phyloP scores from a whole-genome alignment of 306 rosid species.

The Pyrus betulifolia region DNA sequence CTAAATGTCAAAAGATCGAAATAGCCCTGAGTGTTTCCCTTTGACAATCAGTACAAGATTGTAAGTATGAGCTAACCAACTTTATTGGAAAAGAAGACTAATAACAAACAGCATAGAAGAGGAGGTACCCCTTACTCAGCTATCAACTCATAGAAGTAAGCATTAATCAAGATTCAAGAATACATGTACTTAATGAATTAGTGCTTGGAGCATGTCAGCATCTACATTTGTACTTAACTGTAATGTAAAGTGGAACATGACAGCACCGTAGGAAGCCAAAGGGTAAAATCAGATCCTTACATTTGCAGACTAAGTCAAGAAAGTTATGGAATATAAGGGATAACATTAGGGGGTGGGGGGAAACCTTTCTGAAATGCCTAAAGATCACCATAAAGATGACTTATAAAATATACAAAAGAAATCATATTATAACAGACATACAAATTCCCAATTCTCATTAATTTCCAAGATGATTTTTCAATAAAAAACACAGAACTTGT shows the following conservation, averaged over 20 bases:
- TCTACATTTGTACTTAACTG: background rate
- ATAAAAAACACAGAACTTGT: background rate
- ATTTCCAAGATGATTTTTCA: background rate
- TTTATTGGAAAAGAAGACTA: constrained; percentile 4
- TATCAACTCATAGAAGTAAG: too few species aligned
- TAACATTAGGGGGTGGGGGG: too few species aligned
- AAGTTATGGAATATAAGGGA: too few species aligned
- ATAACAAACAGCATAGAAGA: background rate
- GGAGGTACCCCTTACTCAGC: background rate
- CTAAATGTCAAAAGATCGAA: constrained; percentile 73
- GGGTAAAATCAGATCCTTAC: background rate
- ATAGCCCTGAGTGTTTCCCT: constrained; percentile 43
- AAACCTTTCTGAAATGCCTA: too few species aligned
- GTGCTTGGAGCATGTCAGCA: background rate
- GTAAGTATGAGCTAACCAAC: constrained; percentile 16
- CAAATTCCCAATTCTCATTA: background rate
- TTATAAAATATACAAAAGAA: too few species aligned
- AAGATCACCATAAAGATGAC: too few species aligned
- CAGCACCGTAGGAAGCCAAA: background rate
- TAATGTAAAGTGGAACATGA: background rate
- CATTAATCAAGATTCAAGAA: background rate
- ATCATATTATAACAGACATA: too few species aligned
- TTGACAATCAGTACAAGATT: constrained; percentile 21
- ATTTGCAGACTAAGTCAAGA: too few species aligned
- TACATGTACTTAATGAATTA: background rate